Evolutionary conservation across 768 basidiomycete genomes (phyloP).

Genomic region (Glaciozyma antarctica): DNA sequence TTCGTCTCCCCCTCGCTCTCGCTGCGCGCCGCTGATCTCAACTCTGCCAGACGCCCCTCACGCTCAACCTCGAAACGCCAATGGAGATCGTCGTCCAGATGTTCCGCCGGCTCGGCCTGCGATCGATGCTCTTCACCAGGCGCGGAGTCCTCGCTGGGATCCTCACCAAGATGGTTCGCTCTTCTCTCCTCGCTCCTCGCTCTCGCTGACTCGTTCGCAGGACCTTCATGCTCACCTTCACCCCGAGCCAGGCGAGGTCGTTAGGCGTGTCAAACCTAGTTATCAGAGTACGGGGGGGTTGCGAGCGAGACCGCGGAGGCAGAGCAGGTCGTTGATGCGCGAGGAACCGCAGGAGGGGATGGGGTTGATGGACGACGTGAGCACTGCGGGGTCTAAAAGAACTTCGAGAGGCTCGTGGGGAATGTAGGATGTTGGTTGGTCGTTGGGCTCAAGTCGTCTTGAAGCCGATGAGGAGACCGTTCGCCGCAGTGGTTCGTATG

Average conservation of each 20-base stretch:
- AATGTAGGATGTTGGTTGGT: background rate
- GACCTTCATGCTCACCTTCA: constrained; percentile 27
- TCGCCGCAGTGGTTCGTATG: too few species aligned
- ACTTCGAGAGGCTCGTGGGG: background rate
- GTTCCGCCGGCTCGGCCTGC: constrained; percentile 31
- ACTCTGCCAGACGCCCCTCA: constrained; percentile 23
- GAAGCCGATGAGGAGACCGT: too few species aligned
- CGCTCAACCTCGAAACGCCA: constrained; percentile 22
- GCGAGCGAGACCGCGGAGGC: background rate
- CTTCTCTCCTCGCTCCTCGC: background rate
- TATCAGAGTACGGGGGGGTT: background rate
- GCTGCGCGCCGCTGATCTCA: background rate
- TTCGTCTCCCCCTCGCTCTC: background rate
- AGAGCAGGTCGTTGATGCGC: background rate
- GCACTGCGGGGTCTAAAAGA: background rate
- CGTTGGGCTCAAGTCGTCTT: too few species aligned
- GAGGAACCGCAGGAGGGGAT: constrained; percentile 8
- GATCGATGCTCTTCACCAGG: constrained; percentile 27
- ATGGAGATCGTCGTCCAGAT: constrained; percentile 35
- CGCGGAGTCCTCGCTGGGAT: constrained; percentile 22
- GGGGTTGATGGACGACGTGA: constrained; percentile 18
- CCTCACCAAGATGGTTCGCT: constrained; percentile 30
- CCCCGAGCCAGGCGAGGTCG: background rate
- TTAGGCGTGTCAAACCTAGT: background rate
- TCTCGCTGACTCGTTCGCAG: background rate